Evolutionary conservation across 2,329 filamentous ascomycete genomes (phyloP), one percentile per base, ranked within the genome.

Genomic region (Pseudohalonectria lignicola): DNA sequence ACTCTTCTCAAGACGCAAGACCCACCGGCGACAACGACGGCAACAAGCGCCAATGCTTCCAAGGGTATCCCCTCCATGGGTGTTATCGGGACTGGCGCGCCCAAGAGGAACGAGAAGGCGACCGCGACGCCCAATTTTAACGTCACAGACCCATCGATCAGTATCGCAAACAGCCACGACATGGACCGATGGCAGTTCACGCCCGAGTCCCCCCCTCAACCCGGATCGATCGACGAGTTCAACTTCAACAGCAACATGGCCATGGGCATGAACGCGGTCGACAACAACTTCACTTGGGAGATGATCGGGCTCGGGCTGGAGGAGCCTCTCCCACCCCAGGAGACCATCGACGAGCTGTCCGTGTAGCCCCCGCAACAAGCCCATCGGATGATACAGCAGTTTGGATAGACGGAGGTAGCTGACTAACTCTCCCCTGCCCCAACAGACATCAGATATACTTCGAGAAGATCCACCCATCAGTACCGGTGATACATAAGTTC

Each of bases 401-500:
- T n/a, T n/a, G n/a, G n/a, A n/a, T n/a, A n/a, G n/a, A n/a, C n/a
- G n/a, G n/a, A n/a, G n/a, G n/a, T 12, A 15, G 19, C 33, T 21
- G n/a, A 19, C 42, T 43, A n/a, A 47, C 36, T 17, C 8, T 12
- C 29, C 12, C 39, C 47, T 53, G 23, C 49, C 36, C 33, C 28
- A 26, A 12, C 53, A 85, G 79, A 43, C 82, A 93, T 51, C 74
- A 84, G 49, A 77, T 92, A 19, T 98, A 84, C 59, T 96, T 96
- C 54, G 79, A 88, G 40, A 95, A 93, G 57, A 73, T 94, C 9
- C 86, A 96, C 53, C 80, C 83, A 1, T 86, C 86, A 1, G 52
- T 85, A 40, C 87, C 92, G 13, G 84, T 96, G 71, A 83, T 96
- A 40, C 90, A 98, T 56, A 83, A 80, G 49, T 85, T 81, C 43